Base-by-base conservation (phyloP, 192 early-diverging fungal genomes). In the Chytriomyces confervae region DNA sequence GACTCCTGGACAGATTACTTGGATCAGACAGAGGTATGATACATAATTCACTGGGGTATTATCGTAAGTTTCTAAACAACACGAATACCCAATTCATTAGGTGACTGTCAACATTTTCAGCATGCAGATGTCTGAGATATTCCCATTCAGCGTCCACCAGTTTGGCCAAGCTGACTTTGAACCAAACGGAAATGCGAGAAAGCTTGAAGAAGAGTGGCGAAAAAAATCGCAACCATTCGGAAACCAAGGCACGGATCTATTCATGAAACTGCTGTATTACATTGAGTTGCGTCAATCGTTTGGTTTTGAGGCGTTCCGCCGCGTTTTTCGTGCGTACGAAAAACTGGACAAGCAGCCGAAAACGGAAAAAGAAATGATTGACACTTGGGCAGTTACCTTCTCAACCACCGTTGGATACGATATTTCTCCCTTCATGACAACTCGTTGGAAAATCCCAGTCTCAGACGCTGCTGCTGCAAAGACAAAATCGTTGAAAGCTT, bases 231-330 rank as follows among this genome's bases (percentile, higher is more conserved):
- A n/a, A 13, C 53, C 53, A 13, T 57, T n/a, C 2, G 53, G 53
- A 57, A n/a, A 0, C 53, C 16, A 0, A 13, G 20, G 53, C 53
- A 57, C 13, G 3, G 53, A 57, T 57, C 5, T 57, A n/a, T 57
- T 57, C 53, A 57, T 57, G 53, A 57, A 57, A 20, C 53, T 57
- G 16, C 53, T 57, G 16, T 57, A n/a, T 57, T 57, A 57, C 53
- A 57, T 57, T 20, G 53, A 57, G 3, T 5, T 57, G 3, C 53
- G 53, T 2, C 53, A 57, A 2, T 13, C 53, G 13, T 57, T 57
- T 57, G 53, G 53, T 13, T 57, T n/a, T 5, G 53, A 57, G 20
- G 53, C 53, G 0, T 57, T 57, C 53, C 53, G 53, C 20, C 53
- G 53, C 53, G 53, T 57, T 1, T 57, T 57, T 57, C 16, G 16